A percentile compares a stretch with the other conserved stretches of the same genome.
phyloP scores from a whole-genome alignment of 116 monocot species.

The Thalassia testudinum region DNA sequence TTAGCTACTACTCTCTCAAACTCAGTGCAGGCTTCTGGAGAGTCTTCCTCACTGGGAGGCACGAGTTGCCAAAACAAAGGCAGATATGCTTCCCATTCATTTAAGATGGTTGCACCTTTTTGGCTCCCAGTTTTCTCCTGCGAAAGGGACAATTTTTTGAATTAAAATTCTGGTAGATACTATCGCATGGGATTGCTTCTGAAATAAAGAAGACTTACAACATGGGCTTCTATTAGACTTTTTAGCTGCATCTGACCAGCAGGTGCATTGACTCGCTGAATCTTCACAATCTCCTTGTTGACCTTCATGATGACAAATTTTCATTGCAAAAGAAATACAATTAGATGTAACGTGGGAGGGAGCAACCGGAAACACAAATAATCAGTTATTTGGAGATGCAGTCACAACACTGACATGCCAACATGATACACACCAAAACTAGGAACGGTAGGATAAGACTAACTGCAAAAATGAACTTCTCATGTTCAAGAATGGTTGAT shows the following conservation, averaged over 20 bases:
- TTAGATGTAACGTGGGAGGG: not conserved
- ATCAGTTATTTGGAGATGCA: not conserved
- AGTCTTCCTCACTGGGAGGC: constrained; percentile 97
- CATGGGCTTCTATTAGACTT: constrained; percentile 93
- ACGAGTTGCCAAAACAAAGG: constrained; percentile 96
- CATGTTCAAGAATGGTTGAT: no score
- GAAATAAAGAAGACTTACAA: constrained; percentile 41
- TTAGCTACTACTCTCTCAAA: constrained; percentile 48
- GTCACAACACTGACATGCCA: no score
- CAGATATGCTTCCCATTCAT: constrained; percentile 91
- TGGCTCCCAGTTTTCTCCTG: constrained; percentile 96
- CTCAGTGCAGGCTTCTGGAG: constrained; percentile 81
- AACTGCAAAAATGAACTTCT: no score
- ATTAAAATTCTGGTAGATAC: not conserved
- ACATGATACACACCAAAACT: no score
- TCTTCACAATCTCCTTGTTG: constrained; percentile 98
- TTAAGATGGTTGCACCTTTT: constrained; percentile 61
- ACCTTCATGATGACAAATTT: constrained; percentile 23
- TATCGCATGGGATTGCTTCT: no score
- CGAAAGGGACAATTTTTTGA: not conserved
- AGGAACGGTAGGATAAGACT: no score
- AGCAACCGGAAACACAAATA: not conserved
- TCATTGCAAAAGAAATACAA: not conserved
- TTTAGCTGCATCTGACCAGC: constrained; percentile 99
- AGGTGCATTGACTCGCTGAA: constrained; percentile 96